Evolutionary conservation across 2,329 filamentous ascomycete species (phyloP).

Genomic region (Nigrograna mackinnonii): DNA sequence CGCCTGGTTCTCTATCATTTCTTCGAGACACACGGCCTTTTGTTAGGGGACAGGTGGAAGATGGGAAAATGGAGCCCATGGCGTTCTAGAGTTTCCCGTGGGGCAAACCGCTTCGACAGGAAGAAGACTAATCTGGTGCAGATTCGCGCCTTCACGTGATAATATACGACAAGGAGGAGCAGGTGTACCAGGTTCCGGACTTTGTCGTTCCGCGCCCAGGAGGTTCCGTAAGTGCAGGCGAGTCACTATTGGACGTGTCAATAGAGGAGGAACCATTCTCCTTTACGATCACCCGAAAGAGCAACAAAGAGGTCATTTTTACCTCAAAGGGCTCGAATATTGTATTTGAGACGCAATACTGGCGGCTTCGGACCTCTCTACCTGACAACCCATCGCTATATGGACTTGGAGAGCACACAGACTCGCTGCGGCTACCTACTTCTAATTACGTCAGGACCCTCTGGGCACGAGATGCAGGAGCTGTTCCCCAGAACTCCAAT

Average conservation of each 20-base stretch:
- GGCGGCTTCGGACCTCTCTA: conserved; percentile 71
- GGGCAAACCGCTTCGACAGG: too few species aligned
- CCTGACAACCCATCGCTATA: conserved; percentile 72
- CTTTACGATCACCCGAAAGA: conserved; percentile 64
- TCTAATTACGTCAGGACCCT: conserved; percentile 71
- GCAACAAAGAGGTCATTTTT: conserved; percentile 64
- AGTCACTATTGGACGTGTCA: conserved; percentile 56
- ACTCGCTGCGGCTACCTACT: conserved; percentile 68
- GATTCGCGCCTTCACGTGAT: conserved; percentile 71
- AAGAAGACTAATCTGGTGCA: conserved; percentile 35
- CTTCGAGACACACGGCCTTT: too few species aligned
- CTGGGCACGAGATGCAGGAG: conserved; percentile 70
- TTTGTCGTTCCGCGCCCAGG: conserved; percentile 67
- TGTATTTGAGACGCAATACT: conserved; percentile 76
- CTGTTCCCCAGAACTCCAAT: conserved; percentile 63
- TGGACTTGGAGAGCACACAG: conserved; percentile 76
- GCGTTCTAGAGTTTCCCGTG: too few species aligned
- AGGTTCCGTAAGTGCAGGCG: conserved; percentile 26
- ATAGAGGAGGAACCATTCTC: conserved; percentile 64
- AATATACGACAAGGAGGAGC: conserved; percentile 69
- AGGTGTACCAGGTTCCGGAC: conserved; percentile 75
- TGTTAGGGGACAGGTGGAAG: too few species aligned
- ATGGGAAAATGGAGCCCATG: too few species aligned
- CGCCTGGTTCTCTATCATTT: too few species aligned
- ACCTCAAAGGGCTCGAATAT: conserved; percentile 69